Percentiles rank a stretch among this genome's conserved stretches.
Conservation (phyloP, 1,284 basidiomycete genomes). For the Paramarasmius palmivorus region DNA sequence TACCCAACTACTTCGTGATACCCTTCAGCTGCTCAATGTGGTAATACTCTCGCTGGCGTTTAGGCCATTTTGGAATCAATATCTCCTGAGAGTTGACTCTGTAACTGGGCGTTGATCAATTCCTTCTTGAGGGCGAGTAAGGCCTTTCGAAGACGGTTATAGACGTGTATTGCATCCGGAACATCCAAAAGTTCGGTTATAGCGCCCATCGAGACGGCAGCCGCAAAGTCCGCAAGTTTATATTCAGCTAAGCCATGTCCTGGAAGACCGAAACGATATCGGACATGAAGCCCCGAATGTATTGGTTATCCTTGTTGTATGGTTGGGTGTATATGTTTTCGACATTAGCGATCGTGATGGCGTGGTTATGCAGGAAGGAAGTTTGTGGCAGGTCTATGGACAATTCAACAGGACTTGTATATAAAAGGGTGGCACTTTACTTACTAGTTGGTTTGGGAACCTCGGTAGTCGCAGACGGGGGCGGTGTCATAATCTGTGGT, state of each 20-base stretch:
- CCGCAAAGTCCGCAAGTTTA: conserved; percentile 97
- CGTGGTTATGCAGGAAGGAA: conserved; percentile 88
- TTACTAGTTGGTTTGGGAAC: not conserved
- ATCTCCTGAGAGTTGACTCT: conserved; percentile 92
- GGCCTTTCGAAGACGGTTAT: conserved; percentile 90
- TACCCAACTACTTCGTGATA: conserved; percentile 98
- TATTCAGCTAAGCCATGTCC: conserved; percentile 97
- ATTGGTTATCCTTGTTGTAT: conserved; percentile 92
- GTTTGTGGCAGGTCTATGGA: conserved; percentile 71
- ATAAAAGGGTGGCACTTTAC: not conserved
- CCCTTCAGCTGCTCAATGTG: conserved; percentile 98
- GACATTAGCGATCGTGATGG: conserved; percentile 90
- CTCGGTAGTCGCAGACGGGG: conserved; percentile 42
- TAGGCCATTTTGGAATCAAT: conserved; percentile 97
- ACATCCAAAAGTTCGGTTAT: conserved; percentile 93
- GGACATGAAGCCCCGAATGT: conserved; percentile 94
- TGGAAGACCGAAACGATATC: conserved; percentile 99
- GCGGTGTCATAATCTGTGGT: conserved; percentile 49
- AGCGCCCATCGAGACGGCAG: conserved; percentile 92
- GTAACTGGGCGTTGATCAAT: conserved; percentile 95
- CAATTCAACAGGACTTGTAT: not conserved
- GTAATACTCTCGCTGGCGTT: conserved; percentile 96
- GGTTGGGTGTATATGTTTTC: conserved; percentile 82
- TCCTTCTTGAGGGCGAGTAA: conserved; percentile 96
- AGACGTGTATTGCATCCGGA: conserved; percentile 83